Evolutionary conservation across 345 rosid genomes (phyloP).

Genomic region (Moricandia arvensis): DNA sequence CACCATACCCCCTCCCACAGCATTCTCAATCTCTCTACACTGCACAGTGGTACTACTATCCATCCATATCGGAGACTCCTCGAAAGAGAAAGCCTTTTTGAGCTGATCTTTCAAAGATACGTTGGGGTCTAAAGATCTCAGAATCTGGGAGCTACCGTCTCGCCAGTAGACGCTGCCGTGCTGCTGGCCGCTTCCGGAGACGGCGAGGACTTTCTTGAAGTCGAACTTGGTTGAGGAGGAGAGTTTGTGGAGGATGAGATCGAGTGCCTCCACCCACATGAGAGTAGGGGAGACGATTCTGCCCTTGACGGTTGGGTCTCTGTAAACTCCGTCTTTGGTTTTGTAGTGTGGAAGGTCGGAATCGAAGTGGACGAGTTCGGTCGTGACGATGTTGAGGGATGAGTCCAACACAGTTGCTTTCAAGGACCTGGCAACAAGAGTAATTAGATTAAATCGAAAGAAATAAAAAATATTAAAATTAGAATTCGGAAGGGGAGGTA

Average conservation of each 20-base stretch:
- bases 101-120: constrained; percentile 63
- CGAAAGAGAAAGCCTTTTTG: constrained; percentile 56
- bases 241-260: constrained; percentile 71
- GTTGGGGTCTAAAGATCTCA: constrained; percentile 55
- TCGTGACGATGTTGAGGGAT: constrained; percentile 54
- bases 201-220: constrained; percentile 65
- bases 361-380: constrained; percentile 76
- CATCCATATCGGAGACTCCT: constrained; percentile 95
- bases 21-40: constrained; percentile 85
- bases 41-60: constrained; percentile 79
- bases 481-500: neutral
- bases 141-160: constrained; percentile 51
- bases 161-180: constrained; percentile 98
- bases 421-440: constrained; percentile 56
- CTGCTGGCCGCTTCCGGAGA: constrained; percentile 96
- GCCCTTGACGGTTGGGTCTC: constrained; percentile 64
- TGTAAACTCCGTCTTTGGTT: constrained; percentile 53
- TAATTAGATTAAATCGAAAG: neutral
- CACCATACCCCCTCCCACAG: constrained; percentile 86
- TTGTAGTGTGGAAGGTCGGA: constrained; percentile 54
- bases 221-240: constrained; percentile 49
- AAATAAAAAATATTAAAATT: neutral
- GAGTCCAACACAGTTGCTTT: constrained; percentile 88
- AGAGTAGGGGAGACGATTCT: constrained; percentile 92
- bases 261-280: constrained; percentile 98